phyloP scores from a whole-genome alignment of 129 eudicot genomes.

The Mikania micrantha region DNA sequence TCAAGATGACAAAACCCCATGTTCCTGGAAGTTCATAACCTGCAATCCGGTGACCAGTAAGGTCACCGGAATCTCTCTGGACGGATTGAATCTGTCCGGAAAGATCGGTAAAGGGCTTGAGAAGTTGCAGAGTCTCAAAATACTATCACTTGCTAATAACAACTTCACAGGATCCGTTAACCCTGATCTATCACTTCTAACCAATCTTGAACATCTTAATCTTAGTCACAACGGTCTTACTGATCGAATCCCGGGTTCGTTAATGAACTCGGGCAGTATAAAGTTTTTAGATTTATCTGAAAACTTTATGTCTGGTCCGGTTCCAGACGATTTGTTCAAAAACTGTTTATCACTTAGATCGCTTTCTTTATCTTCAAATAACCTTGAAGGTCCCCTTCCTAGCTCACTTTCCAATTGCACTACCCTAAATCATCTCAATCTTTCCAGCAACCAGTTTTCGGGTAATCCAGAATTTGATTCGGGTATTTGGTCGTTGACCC shows the following conservation, averaged over 20 bases:
- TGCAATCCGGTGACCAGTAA: conserved; percentile 55
- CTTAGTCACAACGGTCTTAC: conserved; percentile 54
- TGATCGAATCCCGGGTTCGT: conserved; percentile 41
- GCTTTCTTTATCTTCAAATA: conserved; percentile 61
- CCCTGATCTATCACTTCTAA: conserved; percentile 36
- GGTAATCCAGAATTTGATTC: conserved; percentile 48
- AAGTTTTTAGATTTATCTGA: conserved; percentile 69
- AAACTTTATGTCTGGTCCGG: conserved; percentile 63
- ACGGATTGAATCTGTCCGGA: conserved; percentile 66
- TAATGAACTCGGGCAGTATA: conserved; percentile 29
- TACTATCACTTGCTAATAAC: conserved; percentile 63
- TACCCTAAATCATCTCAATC: conserved; percentile 48
- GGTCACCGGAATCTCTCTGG: conserved; percentile 46
- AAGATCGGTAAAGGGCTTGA: conserved; percentile 74
- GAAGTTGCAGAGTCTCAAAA: conserved; percentile 52
- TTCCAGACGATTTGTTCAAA: conserved; percentile 42
- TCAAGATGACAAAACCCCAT: conserved; percentile 73
- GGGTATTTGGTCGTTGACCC: conserved; percentile 48
- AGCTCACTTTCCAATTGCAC: conserved; percentile 45
- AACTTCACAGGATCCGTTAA: conserved; percentile 55
- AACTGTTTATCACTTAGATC: conserved; percentile 46
- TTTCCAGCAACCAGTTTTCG: conserved; percentile 62
- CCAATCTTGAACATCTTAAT: conserved; percentile 48
- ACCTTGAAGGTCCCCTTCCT: conserved; percentile 74
- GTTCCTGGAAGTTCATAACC: conserved; percentile 63